A percentile compares a stretch with the other conserved stretches of the same genome.
phyloP scores from a whole-genome alignment of 495 filamentous ascomycete species.

The Pyrenula aspistea region DNA sequence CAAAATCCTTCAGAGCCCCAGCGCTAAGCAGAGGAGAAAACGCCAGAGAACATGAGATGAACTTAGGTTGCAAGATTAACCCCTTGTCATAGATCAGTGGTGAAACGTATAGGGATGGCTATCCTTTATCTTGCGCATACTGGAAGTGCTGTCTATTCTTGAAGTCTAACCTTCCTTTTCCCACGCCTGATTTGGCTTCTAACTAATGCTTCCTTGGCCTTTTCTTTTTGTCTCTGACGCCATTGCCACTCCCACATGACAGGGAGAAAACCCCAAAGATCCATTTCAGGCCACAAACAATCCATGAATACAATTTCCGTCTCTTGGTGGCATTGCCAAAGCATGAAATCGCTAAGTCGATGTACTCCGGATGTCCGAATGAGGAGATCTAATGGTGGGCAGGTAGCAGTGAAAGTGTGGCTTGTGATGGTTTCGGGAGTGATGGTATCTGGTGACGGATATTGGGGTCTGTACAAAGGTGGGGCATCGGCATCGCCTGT shows the following conservation, averaged over 20 bases:
- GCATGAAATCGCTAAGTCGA: slow-evolving; percentile 90
- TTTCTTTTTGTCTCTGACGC: background rate
- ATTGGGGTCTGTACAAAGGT: slow-evolving; percentile 6
- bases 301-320: slow-evolving; percentile 88
- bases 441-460: slow-evolving; percentile 71
- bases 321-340: slow-evolving; percentile 91
- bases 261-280: slow-evolving; percentile 86
- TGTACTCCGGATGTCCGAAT: slow-evolving; percentile 86
- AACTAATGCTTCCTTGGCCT: background rate
- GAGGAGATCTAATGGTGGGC: slow-evolving; percentile 80
- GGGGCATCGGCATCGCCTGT: slow-evolving; percentile 6
- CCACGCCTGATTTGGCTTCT: background rate
- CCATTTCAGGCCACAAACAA: slow-evolving; percentile 93
- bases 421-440: slow-evolving; percentile 62
- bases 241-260: slow-evolving; percentile 83
- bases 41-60: no score
- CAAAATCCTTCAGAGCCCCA: no score
- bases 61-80: no score
- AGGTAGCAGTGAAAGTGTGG: slow-evolving; percentile 73
- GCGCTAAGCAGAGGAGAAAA: no score
- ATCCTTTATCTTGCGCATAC: background rate
- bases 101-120: no score
- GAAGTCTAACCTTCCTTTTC: background rate
- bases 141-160: background rate
- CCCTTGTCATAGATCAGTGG: no score